A percentile compares a stretch with the other conserved stretches of the same genome.
These are phyloP conservation scores for Scutellaria galericulata DNA, from an alignment of 257 asterid genomes.

Conservation along the genomic window DNA sequence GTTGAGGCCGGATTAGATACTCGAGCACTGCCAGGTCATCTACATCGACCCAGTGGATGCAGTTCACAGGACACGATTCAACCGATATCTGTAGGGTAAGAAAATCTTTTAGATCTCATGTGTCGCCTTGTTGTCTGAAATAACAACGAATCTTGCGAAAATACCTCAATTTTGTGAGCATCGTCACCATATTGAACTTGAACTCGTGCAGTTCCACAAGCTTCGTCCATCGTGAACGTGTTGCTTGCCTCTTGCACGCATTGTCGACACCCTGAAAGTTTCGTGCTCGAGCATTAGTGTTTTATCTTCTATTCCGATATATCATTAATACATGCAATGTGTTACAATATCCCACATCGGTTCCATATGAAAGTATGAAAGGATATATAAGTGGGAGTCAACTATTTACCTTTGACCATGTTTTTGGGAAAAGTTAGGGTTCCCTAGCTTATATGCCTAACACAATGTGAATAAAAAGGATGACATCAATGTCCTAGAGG, in stretches of 20 bases:
- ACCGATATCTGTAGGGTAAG: conserved; percentile 48
- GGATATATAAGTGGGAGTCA: no score
- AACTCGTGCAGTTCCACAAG: conserved; percentile 59
- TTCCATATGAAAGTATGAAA: no score
- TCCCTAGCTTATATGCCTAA: no score
- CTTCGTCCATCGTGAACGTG: conserved; percentile 69
- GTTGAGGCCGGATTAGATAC: conserved; percentile 55
- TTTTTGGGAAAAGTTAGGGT: no score
- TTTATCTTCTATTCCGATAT: no score
- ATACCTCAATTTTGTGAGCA: conserved; percentile 48
- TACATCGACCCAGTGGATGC: conserved; percentile 66
- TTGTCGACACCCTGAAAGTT: conserved; percentile 59
- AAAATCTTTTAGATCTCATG: not conserved
- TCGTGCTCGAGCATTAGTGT: not conserved
- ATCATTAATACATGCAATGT: no score
- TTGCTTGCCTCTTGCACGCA: conserved; percentile 60
- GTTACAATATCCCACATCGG: no score
- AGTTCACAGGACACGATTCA: conserved; percentile 68
- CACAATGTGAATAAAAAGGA: no score
- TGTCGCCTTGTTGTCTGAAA: not conserved
- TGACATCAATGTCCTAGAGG: no score
- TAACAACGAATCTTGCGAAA: no score
- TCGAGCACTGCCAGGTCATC: conserved; percentile 58
- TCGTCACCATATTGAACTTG: conserved; percentile 63
- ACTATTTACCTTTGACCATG: no score